Base-by-base conservation (phyloP, 345 rosid species). In the Conringia planisiliqua region DNA sequence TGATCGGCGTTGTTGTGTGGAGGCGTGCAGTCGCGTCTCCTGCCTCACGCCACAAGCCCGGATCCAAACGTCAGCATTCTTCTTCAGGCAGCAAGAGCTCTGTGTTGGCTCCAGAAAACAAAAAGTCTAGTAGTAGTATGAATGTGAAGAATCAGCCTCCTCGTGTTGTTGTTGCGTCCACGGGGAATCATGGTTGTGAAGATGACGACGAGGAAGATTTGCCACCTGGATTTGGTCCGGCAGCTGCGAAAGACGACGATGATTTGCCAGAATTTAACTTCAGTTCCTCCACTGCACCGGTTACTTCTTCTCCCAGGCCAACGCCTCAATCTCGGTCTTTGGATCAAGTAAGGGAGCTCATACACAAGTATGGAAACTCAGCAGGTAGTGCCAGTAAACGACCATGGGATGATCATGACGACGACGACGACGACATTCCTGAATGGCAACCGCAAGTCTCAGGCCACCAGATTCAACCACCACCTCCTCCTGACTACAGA, bases 1-100 rank as follows among this genome's bases (percentile, higher is more conserved):
- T 95, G 70, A 86, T 95, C 48, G 99, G 98, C 50, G 90, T 92
- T 74, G 86, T 92, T 78, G 90, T 95, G 56, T 95, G 98, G 98
- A 88, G 97, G 82, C 90, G 89, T 52, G 58, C 57, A 85, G 80
- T 74, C 62, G 66, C 84, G 6, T 74, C 92, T 36, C 68, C 89
- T 36, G 46, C 75, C 36, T 84, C 91, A 70, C 85, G 82, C 62
- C 93, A 83, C 73, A 87, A 86, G 76, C 61, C 76, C 0, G 36
- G 71, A 13, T 10, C 10, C 47, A 70, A 27, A 70, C 76, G 76
- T 46, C 75, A 63, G 62, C 88, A 83, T 70, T 76, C 80, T 64
- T 77, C 76, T 77, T 33, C 27, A 36, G 10, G 71, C 6, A 9
- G 46, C 33, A 77, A 57, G 66, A 71, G 67, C 55, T 77, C 76